Conservation (phyloP, 2,329 filamentous ascomycete genomes). For the Podosphaera aphanis region DNA sequence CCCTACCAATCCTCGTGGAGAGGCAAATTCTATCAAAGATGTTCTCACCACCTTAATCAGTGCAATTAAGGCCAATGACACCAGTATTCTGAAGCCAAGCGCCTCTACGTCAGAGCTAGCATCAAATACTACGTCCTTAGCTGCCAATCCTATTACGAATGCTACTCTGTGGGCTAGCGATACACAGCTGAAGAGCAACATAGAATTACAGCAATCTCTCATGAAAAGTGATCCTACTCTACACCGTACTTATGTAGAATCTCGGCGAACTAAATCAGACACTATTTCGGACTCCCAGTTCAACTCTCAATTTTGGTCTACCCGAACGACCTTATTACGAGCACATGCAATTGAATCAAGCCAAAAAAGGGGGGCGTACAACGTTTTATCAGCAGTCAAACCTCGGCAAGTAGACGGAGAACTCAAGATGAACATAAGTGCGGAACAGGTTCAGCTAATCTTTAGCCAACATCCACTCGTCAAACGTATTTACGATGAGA, state of each 20-base stretch:
- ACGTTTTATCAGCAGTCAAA: conserved; percentile 77
- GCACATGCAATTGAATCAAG: conserved; percentile 73
- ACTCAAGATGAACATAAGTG: conserved; percentile 60
- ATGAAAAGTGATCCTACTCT: conserved; percentile 58
- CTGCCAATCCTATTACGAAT: conserved; percentile 29
- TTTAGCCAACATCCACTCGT: conserved; percentile 84
- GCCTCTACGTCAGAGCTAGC: conserved; percentile 28
- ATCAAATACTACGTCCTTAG: conserved; percentile 56
- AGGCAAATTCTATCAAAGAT: conserved; percentile 71
- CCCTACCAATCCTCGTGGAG: conserved; percentile 44
- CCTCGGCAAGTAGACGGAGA: conserved; percentile 52
- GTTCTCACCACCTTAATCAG: conserved; percentile 52
- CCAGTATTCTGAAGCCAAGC: conserved; percentile 13
- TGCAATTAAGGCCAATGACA: conserved; percentile 24
- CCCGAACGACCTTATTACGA: conserved; percentile 61
- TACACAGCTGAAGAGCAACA: conserved; percentile 49
- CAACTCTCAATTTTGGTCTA: conserved; percentile 85
- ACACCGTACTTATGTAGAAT: conserved; percentile 69
- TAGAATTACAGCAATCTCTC: conserved; percentile 66
- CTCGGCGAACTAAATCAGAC: conserved; percentile 60
- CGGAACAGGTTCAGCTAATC: conserved; percentile 81
- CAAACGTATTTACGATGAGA: conserved; percentile 76
- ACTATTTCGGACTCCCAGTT: conserved; percentile 62
- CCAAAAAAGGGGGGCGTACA: conserved; percentile 76
- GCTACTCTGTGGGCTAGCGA: conserved; percentile 59